Conservation (phyloP, 345 rosid species). For the Moringa oleifera region DNA sequence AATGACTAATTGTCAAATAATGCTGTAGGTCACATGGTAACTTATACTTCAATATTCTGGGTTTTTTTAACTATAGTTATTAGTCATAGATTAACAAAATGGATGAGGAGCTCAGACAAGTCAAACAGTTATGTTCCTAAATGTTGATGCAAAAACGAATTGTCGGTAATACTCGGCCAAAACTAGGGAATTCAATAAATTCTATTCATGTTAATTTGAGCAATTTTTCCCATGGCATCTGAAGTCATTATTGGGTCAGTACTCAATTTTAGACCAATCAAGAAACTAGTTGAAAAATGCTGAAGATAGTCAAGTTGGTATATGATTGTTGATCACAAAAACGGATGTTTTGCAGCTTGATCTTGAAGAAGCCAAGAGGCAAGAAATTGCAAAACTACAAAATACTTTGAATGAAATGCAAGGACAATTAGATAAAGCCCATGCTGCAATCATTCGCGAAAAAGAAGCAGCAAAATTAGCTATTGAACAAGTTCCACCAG, state of each 20-base stretch:
- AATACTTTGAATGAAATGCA: conserved; percentile 42
- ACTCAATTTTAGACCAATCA: neutral
- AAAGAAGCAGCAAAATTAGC: conserved; percentile 54
- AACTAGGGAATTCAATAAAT: neutral
- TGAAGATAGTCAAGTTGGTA: no score
- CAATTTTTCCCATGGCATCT: no score
- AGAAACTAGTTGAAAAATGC: neutral
- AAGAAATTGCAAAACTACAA: conserved; percentile 51
- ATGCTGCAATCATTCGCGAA: conserved; percentile 35
- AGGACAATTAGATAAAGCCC: conserved; percentile 48
- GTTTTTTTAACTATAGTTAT: no score
- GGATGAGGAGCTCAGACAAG: no score
- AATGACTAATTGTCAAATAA: no score
- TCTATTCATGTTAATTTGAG: neutral
- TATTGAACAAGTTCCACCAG: conserved; percentile 65
- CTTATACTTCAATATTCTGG: no score
- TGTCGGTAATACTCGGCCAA: neutral
- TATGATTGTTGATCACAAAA: no score
- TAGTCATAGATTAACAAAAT: no score
- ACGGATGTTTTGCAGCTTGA: conserved; percentile 31
- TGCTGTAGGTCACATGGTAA: neutral
- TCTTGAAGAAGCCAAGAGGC: conserved; percentile 62
- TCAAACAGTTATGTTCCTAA: no score
- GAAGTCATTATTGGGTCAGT: neutral
- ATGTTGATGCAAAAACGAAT: no score